Evolutionary conservation across 108 stramenopile genomes (phyloP).

Genomic region (Skeletonema menzelii): DNA sequence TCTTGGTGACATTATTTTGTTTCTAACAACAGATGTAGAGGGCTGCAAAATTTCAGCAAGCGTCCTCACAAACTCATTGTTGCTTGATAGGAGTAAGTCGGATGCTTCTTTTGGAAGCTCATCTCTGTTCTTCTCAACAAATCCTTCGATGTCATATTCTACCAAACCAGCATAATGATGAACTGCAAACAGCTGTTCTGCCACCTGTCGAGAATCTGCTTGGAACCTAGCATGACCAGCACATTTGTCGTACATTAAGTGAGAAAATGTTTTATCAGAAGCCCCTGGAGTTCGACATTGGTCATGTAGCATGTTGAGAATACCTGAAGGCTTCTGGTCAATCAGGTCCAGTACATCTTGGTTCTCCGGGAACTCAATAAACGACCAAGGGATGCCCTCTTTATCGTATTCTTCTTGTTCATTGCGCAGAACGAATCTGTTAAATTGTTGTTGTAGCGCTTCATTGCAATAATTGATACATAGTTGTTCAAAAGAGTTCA

Average conservation of each 20-base stretch:
- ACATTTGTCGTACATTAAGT: conserved; percentile 63
- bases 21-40: conserved; percentile 1
- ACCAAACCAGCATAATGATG: conserved; percentile 90
- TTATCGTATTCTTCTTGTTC: conserved; percentile 88
- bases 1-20: conserved; percentile 11
- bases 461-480: conserved; percentile 98
- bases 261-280: conserved; percentile 68
- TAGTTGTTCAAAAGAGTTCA: conserved; percentile 90
- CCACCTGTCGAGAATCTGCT: conserved; percentile 62
- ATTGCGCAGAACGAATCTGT: conserved; percentile 80
- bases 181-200: conserved; percentile 64
- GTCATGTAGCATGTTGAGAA: conserved; percentile 84
- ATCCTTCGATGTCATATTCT: conserved; percentile 81
- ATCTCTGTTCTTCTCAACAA: conserved; percentile 93
- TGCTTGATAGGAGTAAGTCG: conserved; percentile 55
- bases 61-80: conserved; percentile 47
- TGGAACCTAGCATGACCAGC: conserved; percentile 60
- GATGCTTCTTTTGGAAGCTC: conserved; percentile 85
- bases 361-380: conserved; percentile 95
- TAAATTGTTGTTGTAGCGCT: conserved; percentile 92
- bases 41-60: conserved; percentile 52
- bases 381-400: conserved; percentile 83
- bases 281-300: conserved; percentile 75
- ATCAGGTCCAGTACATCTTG: conserved; percentile 96
- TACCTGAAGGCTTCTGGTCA: conserved; percentile 73